Conservation (phyloP, 306 rosid genomes). For the Quercus glauca region DNA sequence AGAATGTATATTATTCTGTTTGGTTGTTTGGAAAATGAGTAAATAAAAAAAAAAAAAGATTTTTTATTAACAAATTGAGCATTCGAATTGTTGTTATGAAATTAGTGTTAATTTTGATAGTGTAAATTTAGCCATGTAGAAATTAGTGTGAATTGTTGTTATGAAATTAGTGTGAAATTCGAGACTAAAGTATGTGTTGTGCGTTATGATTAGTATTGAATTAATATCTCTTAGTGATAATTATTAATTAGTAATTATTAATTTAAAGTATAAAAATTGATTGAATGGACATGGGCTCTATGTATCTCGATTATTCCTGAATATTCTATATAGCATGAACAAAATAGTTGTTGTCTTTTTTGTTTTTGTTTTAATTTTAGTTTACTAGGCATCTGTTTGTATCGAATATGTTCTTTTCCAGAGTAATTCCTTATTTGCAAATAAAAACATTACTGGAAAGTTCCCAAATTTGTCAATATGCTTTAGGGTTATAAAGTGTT, state of each 20-base stretch:
- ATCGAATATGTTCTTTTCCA: not conserved
- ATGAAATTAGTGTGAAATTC: no score
- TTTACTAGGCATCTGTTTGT: slow-evolving; percentile 3
- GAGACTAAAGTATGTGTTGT: not conserved
- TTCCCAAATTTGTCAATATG: not conserved
- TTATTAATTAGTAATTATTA: not conserved
- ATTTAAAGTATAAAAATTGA: not conserved
- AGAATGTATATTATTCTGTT: no score
- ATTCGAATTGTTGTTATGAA: no score
- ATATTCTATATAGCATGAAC: slow-evolving; percentile 6
- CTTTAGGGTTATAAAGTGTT: not conserved
- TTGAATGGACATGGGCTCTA: slow-evolving; percentile 19
- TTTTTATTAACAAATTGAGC: no score
- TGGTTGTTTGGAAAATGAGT: no score
- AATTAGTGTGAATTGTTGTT: no score
- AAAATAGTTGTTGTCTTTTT: slow-evolving; percentile 4
- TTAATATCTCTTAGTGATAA: no score
- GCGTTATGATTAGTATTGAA: not conserved
- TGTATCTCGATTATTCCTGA: not conserved
- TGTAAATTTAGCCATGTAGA: no score
- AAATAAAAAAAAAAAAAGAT: no score
- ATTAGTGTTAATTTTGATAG: no score
- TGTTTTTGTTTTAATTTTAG: slow-evolving; percentile 3
- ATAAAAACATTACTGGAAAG: not conserved
- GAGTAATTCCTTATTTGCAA: not conserved